Evolutionary conservation across 768 basidiomycete species (phyloP).

Genomic region (Tulasnella sp.): DNA sequence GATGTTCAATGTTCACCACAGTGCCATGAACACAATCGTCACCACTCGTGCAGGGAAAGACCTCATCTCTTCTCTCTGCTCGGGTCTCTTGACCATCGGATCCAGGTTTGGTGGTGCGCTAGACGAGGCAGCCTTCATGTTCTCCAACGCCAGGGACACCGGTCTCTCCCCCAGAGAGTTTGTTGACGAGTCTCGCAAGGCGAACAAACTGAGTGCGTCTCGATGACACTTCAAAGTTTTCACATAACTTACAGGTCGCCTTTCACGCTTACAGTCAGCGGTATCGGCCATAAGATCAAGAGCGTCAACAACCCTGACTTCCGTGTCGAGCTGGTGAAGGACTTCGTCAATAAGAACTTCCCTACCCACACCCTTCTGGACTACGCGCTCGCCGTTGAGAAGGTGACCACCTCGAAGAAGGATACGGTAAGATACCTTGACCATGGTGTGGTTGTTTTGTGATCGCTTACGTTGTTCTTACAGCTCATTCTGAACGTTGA

Average conservation of each 20-base stretch:
- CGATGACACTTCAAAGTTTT: neutral
- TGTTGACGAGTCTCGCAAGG: slow-evolving; percentile 85
- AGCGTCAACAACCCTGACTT: slow-evolving; percentile 92
- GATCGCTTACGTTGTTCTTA: slow-evolving; percentile 8
- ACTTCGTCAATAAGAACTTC: slow-evolving; percentile 93
- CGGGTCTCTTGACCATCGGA: slow-evolving; percentile 95
- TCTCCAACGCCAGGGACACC: slow-evolving; percentile 81
- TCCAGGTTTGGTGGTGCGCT: slow-evolving; percentile 97
- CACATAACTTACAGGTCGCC: slow-evolving; percentile 29
- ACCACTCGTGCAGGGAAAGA: slow-evolving; percentile 99
- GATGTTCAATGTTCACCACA: slow-evolving; percentile 19
- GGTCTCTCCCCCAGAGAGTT: slow-evolving; percentile 97
- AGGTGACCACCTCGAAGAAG: slow-evolving; percentile 96
- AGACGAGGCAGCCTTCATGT: slow-evolving; percentile 94
- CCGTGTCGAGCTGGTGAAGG: slow-evolving; percentile 88
- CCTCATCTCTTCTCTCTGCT: slow-evolving; percentile 89
- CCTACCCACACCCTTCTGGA: slow-evolving; percentile 86
- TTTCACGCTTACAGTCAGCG: slow-evolving; percentile 50
- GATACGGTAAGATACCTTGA: slow-evolving; percentile 52
- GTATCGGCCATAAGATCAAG: slow-evolving; percentile 99
- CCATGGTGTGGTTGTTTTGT: neutral
- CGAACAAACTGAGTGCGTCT: slow-evolving; percentile 79
- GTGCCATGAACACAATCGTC: slow-evolving; percentile 99
- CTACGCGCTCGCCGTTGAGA: slow-evolving; percentile 94
- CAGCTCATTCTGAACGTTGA: slow-evolving; percentile 94